Conservation (phyloP, 2,329 filamentous ascomycete species). For the Cephalotrichum gorgonifer region DNA sequence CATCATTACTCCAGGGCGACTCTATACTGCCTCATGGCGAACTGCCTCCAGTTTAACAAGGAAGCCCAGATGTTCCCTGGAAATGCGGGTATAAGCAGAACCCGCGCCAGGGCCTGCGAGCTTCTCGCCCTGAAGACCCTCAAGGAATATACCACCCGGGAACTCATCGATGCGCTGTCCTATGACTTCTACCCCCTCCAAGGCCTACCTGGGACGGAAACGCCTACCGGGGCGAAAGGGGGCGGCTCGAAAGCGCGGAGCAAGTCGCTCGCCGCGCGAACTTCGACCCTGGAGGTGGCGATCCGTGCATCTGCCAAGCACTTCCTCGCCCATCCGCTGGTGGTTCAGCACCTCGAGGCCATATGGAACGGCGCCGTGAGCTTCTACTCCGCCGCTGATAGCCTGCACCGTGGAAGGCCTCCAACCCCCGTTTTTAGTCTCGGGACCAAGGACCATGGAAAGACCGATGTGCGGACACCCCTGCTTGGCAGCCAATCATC, state of each 20-base stretch:
- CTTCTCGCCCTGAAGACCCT: constrained; percentile 80
- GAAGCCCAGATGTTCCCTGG: constrained; percentile 74
- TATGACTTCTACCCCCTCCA: constrained; percentile 94
- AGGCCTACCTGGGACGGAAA: constrained; percentile 49
- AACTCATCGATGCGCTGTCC: constrained; percentile 86
- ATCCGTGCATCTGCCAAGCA: constrained; percentile 89
- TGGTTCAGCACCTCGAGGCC: constrained; percentile 89
- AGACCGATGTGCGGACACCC: constrained; percentile 37
- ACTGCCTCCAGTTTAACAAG: constrained; percentile 86
- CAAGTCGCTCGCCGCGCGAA: constrained; percentile 55
- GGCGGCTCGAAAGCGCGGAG: constrained; percentile 29
- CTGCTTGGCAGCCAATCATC: constrained; percentile 29
- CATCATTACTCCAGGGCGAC: constrained; percentile 80
- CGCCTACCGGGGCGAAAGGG: constrained; percentile 18
- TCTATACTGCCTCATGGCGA: constrained; percentile 83
- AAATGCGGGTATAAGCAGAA: constrained; percentile 73
- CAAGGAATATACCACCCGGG: constrained; percentile 79
- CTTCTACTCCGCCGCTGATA: constrained; percentile 83
- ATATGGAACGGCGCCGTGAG: constrained; percentile 96
- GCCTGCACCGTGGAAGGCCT: constrained; percentile 52
- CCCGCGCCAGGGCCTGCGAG: constrained; percentile 81
- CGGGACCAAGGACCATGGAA: constrained; percentile 15
- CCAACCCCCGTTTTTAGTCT: not conserved
- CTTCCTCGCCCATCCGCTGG: constrained; percentile 81
- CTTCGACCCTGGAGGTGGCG: constrained; percentile 85